Evolutionary conservation across 1,284 basidiomycete genomes (phyloP).

Genomic region (Tylopilus orsonianus): DNA sequence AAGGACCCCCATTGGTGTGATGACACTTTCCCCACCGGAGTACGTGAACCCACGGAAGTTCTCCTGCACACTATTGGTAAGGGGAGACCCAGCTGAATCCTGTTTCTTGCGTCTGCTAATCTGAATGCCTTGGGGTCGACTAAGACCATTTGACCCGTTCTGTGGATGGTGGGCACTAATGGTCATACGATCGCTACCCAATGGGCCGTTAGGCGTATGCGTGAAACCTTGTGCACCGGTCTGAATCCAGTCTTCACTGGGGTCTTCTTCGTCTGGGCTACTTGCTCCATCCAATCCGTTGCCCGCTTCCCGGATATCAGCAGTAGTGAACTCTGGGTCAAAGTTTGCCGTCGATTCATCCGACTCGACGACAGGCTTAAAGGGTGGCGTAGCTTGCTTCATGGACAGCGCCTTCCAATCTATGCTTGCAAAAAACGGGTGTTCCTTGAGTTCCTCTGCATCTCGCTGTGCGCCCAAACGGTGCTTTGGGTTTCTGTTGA

Average conservation of each 20-base stretch:
- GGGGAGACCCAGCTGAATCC: conserved; percentile 56
- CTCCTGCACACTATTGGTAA: conserved; percentile 90
- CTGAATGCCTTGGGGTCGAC: conserved; percentile 48
- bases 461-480: conserved; percentile 91
- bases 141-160: conserved; percentile 18
- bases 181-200: conserved; percentile 57
- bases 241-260: conserved; percentile 65
- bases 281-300: conserved; percentile 51
- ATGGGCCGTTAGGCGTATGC: conserved; percentile 73
- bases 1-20: conserved; percentile 40
- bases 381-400: conserved; percentile 95
- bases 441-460: conserved; percentile 93
- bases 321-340: conserved; percentile 95
- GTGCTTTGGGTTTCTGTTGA: conserved; percentile 97
- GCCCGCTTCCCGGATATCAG: conserved; percentile 76
- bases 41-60: conserved; percentile 94
- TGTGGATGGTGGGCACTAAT: conserved; percentile 12
- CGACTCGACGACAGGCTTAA: conserved; percentile 97
- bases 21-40: conserved; percentile 75
- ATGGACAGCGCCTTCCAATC: conserved; percentile 86
- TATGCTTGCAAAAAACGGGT: conserved; percentile 91
- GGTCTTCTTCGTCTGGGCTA: conserved; percentile 68
- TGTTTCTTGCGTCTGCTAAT: conserved; percentile 52
- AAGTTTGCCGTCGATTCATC: conserved; percentile 99
- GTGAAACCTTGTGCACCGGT: conserved; percentile 37